phyloP scores from a whole-genome alignment of 1,139 yeast species.

The Suhomyces chickasaworum region DNA sequence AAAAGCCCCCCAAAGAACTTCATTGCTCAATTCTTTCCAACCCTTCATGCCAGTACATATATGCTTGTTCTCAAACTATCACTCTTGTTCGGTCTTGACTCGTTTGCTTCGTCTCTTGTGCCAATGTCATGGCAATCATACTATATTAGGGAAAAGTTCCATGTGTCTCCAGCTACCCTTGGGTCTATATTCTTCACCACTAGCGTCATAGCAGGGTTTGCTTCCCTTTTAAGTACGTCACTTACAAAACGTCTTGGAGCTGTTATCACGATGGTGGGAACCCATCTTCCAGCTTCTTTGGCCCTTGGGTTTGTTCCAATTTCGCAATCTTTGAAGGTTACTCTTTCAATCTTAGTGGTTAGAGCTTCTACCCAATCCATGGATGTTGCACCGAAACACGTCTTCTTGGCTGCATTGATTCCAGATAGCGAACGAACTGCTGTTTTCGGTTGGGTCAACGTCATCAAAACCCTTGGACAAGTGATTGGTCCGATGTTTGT shows the following conservation, averaged over 20 bases:
- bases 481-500: constrained; percentile 42
- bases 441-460: constrained; percentile 44
- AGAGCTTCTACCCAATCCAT: constrained; percentile 44
- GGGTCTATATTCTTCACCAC: constrained; percentile 44
- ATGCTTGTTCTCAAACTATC: constrained; percentile 36
- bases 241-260: constrained; percentile 48
- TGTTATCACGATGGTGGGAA: constrained; percentile 45
- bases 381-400: constrained; percentile 51
- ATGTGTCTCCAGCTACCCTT: constrained; percentile 33
- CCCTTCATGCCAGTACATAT: constrained; percentile 19
- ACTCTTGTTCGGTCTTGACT: constrained; percentile 42
- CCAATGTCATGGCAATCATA: constrained; percentile 50
- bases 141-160: constrained; percentile 40
- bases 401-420: constrained; percentile 41
- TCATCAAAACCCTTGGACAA: constrained; percentile 43
- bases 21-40: constrained; percentile 22
- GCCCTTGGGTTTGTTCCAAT: constrained; percentile 40
- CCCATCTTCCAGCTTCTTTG: constrained; percentile 48
- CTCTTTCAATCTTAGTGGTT: constrained; percentile 33
- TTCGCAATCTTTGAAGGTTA: constrained; percentile 31
- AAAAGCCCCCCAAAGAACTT: constrained; percentile 10
- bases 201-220: constrained; percentile 41
- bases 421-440: constrained; percentile 41
- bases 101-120: constrained; percentile 46
- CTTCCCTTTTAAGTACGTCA: constrained; percentile 45